Conservation (phyloP, 1,284 basidiomycete genomes). For the Ganoderma meredithae region DNA sequence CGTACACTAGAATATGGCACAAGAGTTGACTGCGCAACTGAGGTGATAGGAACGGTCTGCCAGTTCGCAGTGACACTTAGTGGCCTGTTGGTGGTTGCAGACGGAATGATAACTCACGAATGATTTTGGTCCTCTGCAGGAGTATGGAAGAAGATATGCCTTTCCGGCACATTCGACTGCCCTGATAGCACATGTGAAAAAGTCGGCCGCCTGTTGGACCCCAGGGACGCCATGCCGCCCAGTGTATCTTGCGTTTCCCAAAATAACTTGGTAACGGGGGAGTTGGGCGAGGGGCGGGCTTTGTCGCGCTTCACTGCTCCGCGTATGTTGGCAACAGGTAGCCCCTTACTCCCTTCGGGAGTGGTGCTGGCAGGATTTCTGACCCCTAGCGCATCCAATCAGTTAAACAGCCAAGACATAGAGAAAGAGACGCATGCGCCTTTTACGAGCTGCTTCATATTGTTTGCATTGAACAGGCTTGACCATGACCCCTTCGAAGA, state of each 20-base stretch:
- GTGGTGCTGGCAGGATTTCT: constrained; percentile 19
- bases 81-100: background rate
- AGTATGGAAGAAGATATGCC: constrained; percentile 42
- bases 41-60: constrained; percentile 30
- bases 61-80: background rate
- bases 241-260: constrained; percentile 48
- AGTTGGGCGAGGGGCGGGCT: constrained; percentile 36
- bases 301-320: constrained; percentile 27
- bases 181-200: constrained; percentile 46
- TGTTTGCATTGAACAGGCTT: constrained; percentile 70
- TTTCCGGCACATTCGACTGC: constrained; percentile 42
- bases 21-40: constrained; percentile 51
- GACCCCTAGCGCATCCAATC: constrained; percentile 18
- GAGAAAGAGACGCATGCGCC: constrained; percentile 46
- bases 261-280: constrained; percentile 61
- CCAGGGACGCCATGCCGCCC: constrained; percentile 46
- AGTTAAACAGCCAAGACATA: background rate
- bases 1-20: constrained; percentile 73
- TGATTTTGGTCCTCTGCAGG: constrained; percentile 31
- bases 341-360: constrained; percentile 14
- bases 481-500: constrained; percentile 79
- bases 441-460: constrained; percentile 69
- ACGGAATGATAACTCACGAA: constrained; percentile 28
- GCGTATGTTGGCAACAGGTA: constrained; percentile 14
- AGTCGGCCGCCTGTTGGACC: constrained; percentile 50